Evolutionary conservation across 1,284 basidiomycete species (phyloP), one percentile per base, ranked within the genome.

Genomic region (Leccinum angustisporum): DNA sequence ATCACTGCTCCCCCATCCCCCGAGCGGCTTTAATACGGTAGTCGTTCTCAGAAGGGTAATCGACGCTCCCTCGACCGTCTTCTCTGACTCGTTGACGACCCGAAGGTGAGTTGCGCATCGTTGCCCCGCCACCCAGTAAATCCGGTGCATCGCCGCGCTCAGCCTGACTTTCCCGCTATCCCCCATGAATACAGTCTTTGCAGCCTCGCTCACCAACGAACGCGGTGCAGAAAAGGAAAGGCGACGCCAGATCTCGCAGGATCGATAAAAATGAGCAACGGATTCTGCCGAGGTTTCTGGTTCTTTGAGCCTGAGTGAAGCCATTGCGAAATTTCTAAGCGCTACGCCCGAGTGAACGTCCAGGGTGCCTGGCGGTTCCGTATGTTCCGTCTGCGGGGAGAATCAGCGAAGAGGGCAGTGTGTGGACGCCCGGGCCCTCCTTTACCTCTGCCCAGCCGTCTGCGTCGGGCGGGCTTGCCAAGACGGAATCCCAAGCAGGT

Each of bases 261-360:
- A 81, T 3, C 95, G 88, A 76, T 97, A 97, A 73, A 97, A 97
- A 75, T 98, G 95, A 0, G 95, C 91, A 54, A 97, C 91, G 5
- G 92, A 94, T 8, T 87, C 82, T 69, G 83, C 82, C 51, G 77
- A 78, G 30, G 84, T 82, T 46, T 79, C 76, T 2, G 84, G 74
- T 60, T 93, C 87, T 73, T 91, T 91, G 57, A 97, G 84, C 76
- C 61, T 73, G 33, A 83, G 87, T 61, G 74, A 92, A 86, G 85
- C 86, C 75, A 97, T 91, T 3, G 87, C 87, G 59, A 97, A 92
- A 74, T 97, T 97, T 56, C 86, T 85, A 18, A 97, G 83, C n/a
- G 83, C 79, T 5, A 86, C 82, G 18, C 86, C 85, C 8, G 81
- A 79, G 5, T 84, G 83, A 52, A 85, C 70, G 57, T 79, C 78